Conservation (phyloP, 2,329 filamentous ascomycete species). For the Ascosphaera apis region DNA sequence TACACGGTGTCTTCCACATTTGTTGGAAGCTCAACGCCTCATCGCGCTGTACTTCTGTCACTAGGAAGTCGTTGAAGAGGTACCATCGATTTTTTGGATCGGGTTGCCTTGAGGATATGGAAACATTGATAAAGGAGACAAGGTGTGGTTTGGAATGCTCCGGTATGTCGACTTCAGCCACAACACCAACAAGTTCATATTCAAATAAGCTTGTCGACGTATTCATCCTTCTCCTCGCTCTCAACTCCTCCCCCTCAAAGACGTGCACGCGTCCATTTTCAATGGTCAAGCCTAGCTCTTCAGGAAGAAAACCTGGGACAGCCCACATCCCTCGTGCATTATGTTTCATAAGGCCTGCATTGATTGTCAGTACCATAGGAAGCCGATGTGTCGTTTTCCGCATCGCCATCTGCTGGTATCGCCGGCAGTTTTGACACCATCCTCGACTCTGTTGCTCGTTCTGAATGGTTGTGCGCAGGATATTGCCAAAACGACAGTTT, state of each 20-base stretch:
- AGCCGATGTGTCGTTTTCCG: conserved; percentile 64
- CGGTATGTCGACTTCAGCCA: conserved; percentile 69
- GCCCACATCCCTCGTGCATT: conserved; percentile 59
- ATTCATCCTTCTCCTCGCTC: conserved; percentile 53
- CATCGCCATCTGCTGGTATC: conserved; percentile 72
- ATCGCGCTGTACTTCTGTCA: conserved; percentile 52
- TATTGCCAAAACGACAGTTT: conserved; percentile 50
- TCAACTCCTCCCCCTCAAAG: conserved; percentile 79
- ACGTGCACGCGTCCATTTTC: conserved; percentile 84
- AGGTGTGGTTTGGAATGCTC: conserved; percentile 75
- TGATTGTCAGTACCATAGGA: conserved; percentile 71
- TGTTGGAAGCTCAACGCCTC: conserved; percentile 80
- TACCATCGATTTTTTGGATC: conserved; percentile 59
- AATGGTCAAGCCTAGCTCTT: conserved; percentile 80
- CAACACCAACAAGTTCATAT: conserved; percentile 77
- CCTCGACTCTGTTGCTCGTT: conserved; percentile 70
- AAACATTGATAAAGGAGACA: conserved; percentile 74
- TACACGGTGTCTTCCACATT: conserved; percentile 77
- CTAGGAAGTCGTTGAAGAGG: conserved; percentile 91
- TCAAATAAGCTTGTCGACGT: conserved; percentile 54
- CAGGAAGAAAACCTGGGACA: conserved; percentile 71
- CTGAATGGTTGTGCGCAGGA: conserved; percentile 82
- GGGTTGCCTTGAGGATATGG: conserved; percentile 18
- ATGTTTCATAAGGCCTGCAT: conserved; percentile 48
- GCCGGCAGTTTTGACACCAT: conserved; percentile 78